These are phyloP conservation scores for Chlorella ohadii DNA, from an alignment of 139 green algal species.

Conservation along the genomic window DNA sequence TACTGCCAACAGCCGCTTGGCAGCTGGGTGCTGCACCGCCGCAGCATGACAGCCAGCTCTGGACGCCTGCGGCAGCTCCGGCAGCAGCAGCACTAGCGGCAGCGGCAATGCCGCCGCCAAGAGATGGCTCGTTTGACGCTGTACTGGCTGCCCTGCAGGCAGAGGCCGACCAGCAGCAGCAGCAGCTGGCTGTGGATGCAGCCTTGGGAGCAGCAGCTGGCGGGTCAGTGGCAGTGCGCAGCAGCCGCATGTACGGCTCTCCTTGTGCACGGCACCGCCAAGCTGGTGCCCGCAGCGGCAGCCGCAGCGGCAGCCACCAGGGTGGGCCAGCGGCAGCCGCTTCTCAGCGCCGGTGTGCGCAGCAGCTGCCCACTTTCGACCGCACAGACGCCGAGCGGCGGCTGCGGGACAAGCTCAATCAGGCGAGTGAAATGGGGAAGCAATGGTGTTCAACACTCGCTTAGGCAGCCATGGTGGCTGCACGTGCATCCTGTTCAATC, in stretches of 20 bases:
- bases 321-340: neutral
- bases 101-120: neutral
- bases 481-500: too few relatives aligned
- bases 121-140: neutral
- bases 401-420: slow-evolving; percentile 9
- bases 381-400: neutral
- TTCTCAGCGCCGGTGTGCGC: too few relatives aligned
- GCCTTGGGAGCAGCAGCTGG: neutral
- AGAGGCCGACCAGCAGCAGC: neutral
- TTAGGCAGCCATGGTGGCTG: too few relatives aligned
- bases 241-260: neutral
- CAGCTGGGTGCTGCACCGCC: neutral
- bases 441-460: too few relatives aligned
- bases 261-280: neutral
- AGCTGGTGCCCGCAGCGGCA: neutral
- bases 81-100: neutral
- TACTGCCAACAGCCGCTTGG: too few relatives aligned
- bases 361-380: neutral
- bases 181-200: neutral
- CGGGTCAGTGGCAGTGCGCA: too few relatives aligned
- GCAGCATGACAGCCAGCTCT: neutral
- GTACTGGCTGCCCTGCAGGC: slow-evolving; percentile 7
- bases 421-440: too few relatives aligned
- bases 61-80: neutral
- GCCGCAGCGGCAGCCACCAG: neutral